Percentiles rank a stretch among this genome's conserved stretches.
Conservation (phyloP, 495 filamentous ascomycete genomes). For the Symbiotaphrina buchneri region DNA sequence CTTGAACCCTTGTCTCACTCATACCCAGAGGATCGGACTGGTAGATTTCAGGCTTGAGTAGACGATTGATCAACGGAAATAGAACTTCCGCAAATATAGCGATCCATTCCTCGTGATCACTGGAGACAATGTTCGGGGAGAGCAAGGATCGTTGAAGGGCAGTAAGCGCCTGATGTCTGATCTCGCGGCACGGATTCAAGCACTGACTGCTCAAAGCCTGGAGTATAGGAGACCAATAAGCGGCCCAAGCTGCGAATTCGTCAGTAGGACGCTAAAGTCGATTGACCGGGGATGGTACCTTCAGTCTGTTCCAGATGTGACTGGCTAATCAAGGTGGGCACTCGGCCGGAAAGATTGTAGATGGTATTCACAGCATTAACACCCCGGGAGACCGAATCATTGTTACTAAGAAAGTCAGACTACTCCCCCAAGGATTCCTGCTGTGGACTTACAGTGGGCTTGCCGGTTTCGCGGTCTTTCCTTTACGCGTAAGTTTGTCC, state of each 20-base stretch:
- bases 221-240: slow-evolving; percentile 96
- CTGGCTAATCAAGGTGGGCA: slow-evolving; percentile 69
- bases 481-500: slow-evolving; percentile 30
- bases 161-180: slow-evolving; percentile 72
- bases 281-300: slow-evolving; percentile 23
- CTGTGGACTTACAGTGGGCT: slow-evolving; percentile 29
- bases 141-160: slow-evolving; percentile 71
- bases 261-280: background rate
- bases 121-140: slow-evolving; percentile 53
- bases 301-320: slow-evolving; percentile 80
- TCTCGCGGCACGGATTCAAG: slow-evolving; percentile 85
- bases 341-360: slow-evolving; percentile 53
- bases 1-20: slow-evolving; percentile 85
- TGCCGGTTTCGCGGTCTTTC: slow-evolving; percentile 24
- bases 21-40: slow-evolving; percentile 82
- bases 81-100: slow-evolving; percentile 87
- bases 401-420: slow-evolving; percentile 37
- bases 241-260: slow-evolving; percentile 53
- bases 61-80: slow-evolving; percentile 73
- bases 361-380: slow-evolving; percentile 62
- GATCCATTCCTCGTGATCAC: slow-evolving; percentile 74
- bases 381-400: slow-evolving; percentile 53
- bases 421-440: slow-evolving; percentile 5
- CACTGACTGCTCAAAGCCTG: slow-evolving; percentile 71
- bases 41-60: slow-evolving; percentile 91